A percentile compares a stretch with the other conserved stretches of the same genome.
phyloP scores from a whole-genome alignment of 108 stramenopile species.

The Mayamaea pseudoterrestris region DNA sequence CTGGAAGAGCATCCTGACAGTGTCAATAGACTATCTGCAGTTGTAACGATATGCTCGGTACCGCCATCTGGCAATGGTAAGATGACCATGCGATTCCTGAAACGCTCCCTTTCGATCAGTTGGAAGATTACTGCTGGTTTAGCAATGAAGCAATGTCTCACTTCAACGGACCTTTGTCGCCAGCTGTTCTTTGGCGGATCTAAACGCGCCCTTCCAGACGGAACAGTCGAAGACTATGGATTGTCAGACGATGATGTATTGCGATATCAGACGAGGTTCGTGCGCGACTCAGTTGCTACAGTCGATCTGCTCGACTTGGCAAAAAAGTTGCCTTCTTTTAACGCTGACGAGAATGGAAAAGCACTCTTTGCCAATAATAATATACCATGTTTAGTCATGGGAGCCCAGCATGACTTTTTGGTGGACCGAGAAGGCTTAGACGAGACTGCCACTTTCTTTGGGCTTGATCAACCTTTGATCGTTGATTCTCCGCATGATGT shows the following conservation, averaged over 20 bases:
- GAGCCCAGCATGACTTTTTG: constrained; percentile 45
- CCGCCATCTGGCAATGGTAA: constrained; percentile 80
- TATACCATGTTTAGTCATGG: constrained; percentile 48
- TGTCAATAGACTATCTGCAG: constrained; percentile 21
- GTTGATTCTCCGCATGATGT: constrained; percentile 64
- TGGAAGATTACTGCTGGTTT: constrained; percentile 54
- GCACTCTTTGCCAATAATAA: constrained; percentile 20
- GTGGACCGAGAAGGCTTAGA: constrained; percentile 44
- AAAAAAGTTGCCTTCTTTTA: constrained; percentile 24
- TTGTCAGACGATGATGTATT: constrained; percentile 44
- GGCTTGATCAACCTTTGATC: constrained; percentile 17
- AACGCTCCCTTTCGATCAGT: constrained; percentile 25
- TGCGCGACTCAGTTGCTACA: constrained; percentile 32
- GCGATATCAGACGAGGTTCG: constrained; percentile 39
- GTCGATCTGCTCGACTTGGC: constrained; percentile 42
- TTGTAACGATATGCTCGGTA: constrained; percentile 63
- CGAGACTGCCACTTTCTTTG: constrained; percentile 47
- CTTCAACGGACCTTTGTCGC: constrained; percentile 25
- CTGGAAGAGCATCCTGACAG: constrained; percentile 15
- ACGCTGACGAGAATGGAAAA: constrained; percentile 13
- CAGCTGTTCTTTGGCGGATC: constrained; percentile 51
- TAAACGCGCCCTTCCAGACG: constrained; percentile 9
- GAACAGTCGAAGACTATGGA: constrained; percentile 25
- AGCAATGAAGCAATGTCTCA: constrained; percentile 35
- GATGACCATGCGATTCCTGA: constrained; percentile 38